phyloP scores from a whole-genome alignment of 2,329 filamentous ascomycete genomes.

The Pleomassaria siparia region DNA sequence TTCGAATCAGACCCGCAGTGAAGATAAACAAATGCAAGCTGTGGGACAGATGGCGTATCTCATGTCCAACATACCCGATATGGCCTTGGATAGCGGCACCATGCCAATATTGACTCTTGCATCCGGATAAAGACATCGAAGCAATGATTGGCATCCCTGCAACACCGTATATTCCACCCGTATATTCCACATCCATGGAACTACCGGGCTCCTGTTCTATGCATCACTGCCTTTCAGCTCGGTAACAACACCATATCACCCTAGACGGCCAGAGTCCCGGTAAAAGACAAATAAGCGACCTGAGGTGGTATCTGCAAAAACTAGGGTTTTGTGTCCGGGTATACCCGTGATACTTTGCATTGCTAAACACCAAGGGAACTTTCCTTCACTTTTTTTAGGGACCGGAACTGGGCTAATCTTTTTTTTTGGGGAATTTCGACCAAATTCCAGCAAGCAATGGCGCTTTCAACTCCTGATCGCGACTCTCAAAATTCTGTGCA shows the following conservation, averaged over 20 bases:
- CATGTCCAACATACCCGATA: too few relatives aligned
- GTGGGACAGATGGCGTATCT: too few relatives aligned
- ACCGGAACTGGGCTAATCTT: conserved; percentile 7
- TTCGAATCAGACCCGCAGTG: not conserved
- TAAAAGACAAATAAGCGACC: conserved; percentile 9
- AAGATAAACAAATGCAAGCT: not conserved
- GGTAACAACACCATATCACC: conserved; percentile 4
- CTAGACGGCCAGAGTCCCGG: conserved; percentile 4
- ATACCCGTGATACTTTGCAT: conserved; percentile 12
- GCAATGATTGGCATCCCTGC: conserved; percentile 5
- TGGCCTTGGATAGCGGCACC: too few relatives aligned
- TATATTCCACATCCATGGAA: conserved; percentile 9
- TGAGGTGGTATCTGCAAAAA: conserved; percentile 13
- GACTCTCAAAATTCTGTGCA: conserved; percentile 16
- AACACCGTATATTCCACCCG: conserved; percentile 5
- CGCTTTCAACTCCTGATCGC: conserved; percentile 12
- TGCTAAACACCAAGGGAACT: conserved; percentile 9
- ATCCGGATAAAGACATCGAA: conserved; percentile 4
- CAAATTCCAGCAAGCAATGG: conserved; percentile 8
- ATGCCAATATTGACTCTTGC: too few relatives aligned
- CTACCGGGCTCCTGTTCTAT: conserved; percentile 4
- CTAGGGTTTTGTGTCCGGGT: conserved; percentile 16
- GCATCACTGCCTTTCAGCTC: conserved; percentile 9
- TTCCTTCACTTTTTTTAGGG: too few relatives aligned
- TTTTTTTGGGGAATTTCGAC: conserved; percentile 3